A percentile compares a stretch with the other conserved stretches of the same genome.
Evolutionary conservation across 495 filamentous ascomycete species (phyloP).

Genomic region (Penicillium salamii): DNA sequence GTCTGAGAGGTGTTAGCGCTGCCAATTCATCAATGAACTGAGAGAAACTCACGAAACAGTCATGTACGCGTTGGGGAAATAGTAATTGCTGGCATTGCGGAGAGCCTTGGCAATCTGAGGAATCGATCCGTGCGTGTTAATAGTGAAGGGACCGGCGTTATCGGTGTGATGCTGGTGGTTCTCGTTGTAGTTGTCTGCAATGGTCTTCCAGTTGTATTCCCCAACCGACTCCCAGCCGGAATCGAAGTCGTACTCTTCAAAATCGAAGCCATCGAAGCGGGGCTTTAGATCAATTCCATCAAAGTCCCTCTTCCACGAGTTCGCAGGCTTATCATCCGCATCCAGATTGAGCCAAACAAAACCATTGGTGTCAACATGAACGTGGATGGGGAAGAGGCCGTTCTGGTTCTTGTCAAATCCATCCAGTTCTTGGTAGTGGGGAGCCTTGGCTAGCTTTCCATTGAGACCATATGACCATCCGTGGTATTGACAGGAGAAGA

Average conservation of each 20-base stretch:
- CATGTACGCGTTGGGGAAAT: constrained; percentile 45
- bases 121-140: constrained; percentile 31
- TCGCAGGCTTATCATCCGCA: constrained; percentile 35
- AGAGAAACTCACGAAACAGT: constrained; percentile 36
- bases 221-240: constrained; percentile 46
- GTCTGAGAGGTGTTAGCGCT: not conserved
- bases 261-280: constrained; percentile 37
- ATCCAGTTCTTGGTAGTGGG: constrained; percentile 50
- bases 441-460: constrained; percentile 59
- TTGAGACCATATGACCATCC: constrained; percentile 59
- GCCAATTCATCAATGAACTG: not conserved
- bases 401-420: constrained; percentile 57
- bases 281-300: constrained; percentile 34
- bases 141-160: constrained; percentile 34
- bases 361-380: constrained; percentile 44
- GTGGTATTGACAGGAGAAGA: constrained; percentile 59
- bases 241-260: constrained; percentile 47
- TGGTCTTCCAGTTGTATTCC: constrained; percentile 51
- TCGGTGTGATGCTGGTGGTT: constrained; percentile 42
- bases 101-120: constrained; percentile 26
- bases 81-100: constrained; percentile 40
- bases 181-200: constrained; percentile 50
- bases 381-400: constrained; percentile 43
- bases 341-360: constrained; percentile 55
- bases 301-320: constrained; percentile 43